Base-by-base conservation (phyloP, 495 filamentous ascomycete species). In the Parmelia sp. region DNA sequence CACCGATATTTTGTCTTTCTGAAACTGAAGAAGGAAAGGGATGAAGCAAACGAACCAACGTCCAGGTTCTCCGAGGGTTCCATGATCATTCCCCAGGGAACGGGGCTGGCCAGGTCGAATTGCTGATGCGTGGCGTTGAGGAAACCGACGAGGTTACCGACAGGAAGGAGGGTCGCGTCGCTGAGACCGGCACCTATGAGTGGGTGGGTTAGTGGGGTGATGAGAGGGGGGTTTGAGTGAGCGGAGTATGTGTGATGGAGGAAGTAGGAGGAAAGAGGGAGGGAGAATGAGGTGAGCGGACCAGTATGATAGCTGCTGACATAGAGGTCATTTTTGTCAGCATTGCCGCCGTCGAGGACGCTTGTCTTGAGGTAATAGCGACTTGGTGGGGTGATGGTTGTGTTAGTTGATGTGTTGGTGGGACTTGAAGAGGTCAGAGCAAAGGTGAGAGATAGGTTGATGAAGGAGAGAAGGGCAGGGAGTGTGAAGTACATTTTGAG, bases 291-390 rank as follows among this genome's bases (percentile, higher is more conserved):
- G 15, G 45, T 0, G 1, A 19, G 27, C 49, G 6, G 14, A 53
- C 49, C 80, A 7, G 78, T 80, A 72, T 82, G 79, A 65, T 80
- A 82, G 66, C 74, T 67, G 23, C 73, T 72, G 51, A 80, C 72
- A 47, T 76, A 82, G 61, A 82, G 79, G 61, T 76, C 63, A 0
- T 73, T 60, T 2, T 70, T 37, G 61, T 73, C 73, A 12, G 53
- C 57, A 23, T 76, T 69, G n/a, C 69, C 75, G 29, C 33, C 56
- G 35, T 59, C 27, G 35, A 59, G 56, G n/a, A 70, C 68, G 7
- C 67, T 65, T 12, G 79, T 79, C 70, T 80, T 80, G 37, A 83
- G 72, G 60, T 75, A 70, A 68, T 81, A 83, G 23, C 69, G 64
- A 31, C 69, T 70, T 9, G 64, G 58, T 40, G 68, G 56, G 31